Base-by-base conservation (phyloP, 1,284 basidiomycete species). In the Exobasidium cylindrosporum region DNA sequence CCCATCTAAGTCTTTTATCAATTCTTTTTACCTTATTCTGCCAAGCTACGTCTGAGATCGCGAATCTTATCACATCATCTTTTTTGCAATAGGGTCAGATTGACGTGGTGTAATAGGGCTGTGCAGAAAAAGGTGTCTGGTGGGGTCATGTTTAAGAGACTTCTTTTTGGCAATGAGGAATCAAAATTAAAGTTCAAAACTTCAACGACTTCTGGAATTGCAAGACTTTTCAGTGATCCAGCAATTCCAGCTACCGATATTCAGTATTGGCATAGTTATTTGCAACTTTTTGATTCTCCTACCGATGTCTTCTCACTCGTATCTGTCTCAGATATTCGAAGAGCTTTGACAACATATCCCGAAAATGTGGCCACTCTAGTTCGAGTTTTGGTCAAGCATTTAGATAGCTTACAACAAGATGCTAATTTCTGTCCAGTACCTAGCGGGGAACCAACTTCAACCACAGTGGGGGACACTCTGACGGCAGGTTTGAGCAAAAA, bases 291-390 rank as follows among this genome's bases (percentile, higher is more conserved):
- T 59, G 67, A 73, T 26, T 65, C 65, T 1, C 54, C 69, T 11
- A 59, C 69, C 21, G 74, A 78, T 31, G 69, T 78, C 44, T 73
- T 68, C 30, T 63, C 67, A 0, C 57, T 71, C 0, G 65, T 79
- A 13, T 65, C 68, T 0, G 46, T 78, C 1, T 60, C 66, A 2
- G 74, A 77, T 44, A 58, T 78, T 3, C 60, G 73, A 4, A 61
- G 61, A 28, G 72, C 70, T 1, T 63, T 67, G 13, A 60, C 58
- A 2, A 44, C 64, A 21, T 69, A 68, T 0, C 76, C 76, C 1
- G 74, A 78, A 50, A 78, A 77, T 55, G 44, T 79, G 29, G 65
- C 69, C 6, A 75, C 69, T 0, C 63, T 79, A 11, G 66, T 79
- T n/a, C 47, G 64, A 29, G 66, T 79, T 17, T 66, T 78, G 46